Evolutionary conservation across 306 rosid species (phyloP), one percentile per base, ranked within the genome.

Genomic region (Canavalia gladiata): DNA sequence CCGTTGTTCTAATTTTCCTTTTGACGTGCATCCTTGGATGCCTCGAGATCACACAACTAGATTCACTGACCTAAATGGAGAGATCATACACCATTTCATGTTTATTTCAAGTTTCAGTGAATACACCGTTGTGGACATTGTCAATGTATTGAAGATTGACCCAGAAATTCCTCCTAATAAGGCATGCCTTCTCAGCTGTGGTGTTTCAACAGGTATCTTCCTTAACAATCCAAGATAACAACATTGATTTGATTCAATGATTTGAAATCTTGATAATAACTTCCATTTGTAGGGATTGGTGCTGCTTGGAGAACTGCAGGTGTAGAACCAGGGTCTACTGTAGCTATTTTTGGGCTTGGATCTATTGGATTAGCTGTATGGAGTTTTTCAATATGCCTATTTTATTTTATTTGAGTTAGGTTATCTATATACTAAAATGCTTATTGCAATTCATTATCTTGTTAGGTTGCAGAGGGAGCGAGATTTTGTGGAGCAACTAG

Each of bases 251-350:
- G 30, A 75, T 55, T 68, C 59, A 68, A 11, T 83, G 39, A 59
- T 76, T 42, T 59, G 47, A 49, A 25, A 1, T 67, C n/a, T 39
- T 56, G 59, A 25, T 37, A 29, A 2, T 3, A 46, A 64, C 33
- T 66, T 82, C 13, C n/a, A 6, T 12, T 82, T 80, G 29, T 57
- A 94, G 97, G 97, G 33, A 90, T 92, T 11, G 97, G 98, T 37
- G 98, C 98, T 59, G 97, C 97, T 65, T 94, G 98, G 97, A 87
- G 83, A 84, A 83, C 91, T n/a, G 98, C 97, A 63, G 66, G 74
- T 33, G 97, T 94, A 81, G 92, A 91, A 85, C 72, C 81, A 52
- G 97, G 97, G 13, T 91, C 97, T 8, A 89, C 95, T 4, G 90
- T 94, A 5, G 98, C 91, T 49, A 91, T 94, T 68, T 92, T 92